Percentiles rank a stretch among this genome's conserved stretches.
These are phyloP conservation scores for Escallonia herrerae DNA, from an alignment of 129 eudicot genomes.

Conservation along the genomic window DNA sequence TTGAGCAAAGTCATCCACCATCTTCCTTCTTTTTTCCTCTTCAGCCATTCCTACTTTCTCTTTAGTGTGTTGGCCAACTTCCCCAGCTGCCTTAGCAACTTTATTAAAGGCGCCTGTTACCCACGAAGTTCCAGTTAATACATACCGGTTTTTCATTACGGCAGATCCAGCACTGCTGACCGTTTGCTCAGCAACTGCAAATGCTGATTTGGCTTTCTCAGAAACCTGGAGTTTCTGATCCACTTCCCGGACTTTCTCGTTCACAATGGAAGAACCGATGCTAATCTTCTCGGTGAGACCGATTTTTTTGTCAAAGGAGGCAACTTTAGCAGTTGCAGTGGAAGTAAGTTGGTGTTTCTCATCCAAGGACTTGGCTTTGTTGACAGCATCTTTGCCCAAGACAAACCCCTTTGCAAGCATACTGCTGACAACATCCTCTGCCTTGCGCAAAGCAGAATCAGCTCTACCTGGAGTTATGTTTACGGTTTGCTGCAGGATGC, in stretches of 20 bases:
- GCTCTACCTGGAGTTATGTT: slow-evolving; percentile 28
- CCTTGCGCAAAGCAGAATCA: slow-evolving; percentile 67
- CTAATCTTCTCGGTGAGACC: slow-evolving; percentile 63
- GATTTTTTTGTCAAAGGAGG: slow-evolving; percentile 61
- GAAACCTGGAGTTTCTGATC: slow-evolving; percentile 74
- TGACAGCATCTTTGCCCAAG: slow-evolving; percentile 63
- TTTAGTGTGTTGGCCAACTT: slow-evolving; percentile 72
- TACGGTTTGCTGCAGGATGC: slow-evolving; percentile 26
- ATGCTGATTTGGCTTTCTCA: slow-evolving; percentile 69
- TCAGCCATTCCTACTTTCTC: slow-evolving; percentile 60
- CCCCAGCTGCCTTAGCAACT: slow-evolving; percentile 65
- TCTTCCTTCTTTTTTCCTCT: slow-evolving; percentile 50
- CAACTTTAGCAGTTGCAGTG: slow-evolving; percentile 65
- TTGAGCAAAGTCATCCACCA: slow-evolving; percentile 63
- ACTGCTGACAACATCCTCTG: slow-evolving; percentile 70
- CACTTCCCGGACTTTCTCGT: slow-evolving; percentile 62
- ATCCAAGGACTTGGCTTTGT: slow-evolving; percentile 61
- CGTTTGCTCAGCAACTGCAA: slow-evolving; percentile 71
- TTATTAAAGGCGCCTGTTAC: slow-evolving; percentile 60
- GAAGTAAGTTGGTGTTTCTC: slow-evolving; percentile 62
- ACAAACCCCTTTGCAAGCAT: slow-evolving; percentile 78
- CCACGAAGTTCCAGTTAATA: slow-evolving; percentile 58
- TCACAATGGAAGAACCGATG: slow-evolving; percentile 56
- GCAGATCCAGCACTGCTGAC: slow-evolving; percentile 73
- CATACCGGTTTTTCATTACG: slow-evolving; percentile 69